Conservation (phyloP, 495 filamentous ascomycete species). For the Penicillium herquei region DNA sequence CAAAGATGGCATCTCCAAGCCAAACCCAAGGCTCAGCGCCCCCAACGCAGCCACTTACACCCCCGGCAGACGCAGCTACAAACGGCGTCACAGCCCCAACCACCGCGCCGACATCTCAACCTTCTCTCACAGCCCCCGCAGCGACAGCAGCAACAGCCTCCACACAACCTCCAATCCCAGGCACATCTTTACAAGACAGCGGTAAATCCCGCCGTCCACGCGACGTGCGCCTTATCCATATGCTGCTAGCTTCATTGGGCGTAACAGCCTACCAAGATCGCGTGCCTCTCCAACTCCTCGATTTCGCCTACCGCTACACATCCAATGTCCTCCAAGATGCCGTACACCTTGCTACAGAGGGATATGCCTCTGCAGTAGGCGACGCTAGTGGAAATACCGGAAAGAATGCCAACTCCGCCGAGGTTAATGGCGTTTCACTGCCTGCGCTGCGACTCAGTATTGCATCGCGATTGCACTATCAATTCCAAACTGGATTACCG, state of each 20-base stretch:
- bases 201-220: conserved; percentile 74
- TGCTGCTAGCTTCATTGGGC: conserved; percentile 82
- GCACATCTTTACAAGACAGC: conserved; percentile 57
- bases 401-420: conserved; percentile 24
- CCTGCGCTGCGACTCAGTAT: conserved; percentile 63
- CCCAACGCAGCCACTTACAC: conserved; percentile 44
- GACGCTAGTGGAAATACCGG: conserved; percentile 17
- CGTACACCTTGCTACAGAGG: conserved; percentile 53
- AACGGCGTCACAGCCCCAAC: conserved; percentile 25
- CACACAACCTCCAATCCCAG: conserved; percentile 42
- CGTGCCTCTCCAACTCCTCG: conserved; percentile 89
- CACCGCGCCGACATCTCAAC: conserved; percentile 22
- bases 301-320: conserved; percentile 90
- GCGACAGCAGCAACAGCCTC: conserved; percentile 25
- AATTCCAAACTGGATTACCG: conserved; percentile 63
- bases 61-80: conserved; percentile 38
- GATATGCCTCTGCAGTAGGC: conserved; percentile 42
- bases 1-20: conserved; percentile 41
- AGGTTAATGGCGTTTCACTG: conserved; percentile 50
- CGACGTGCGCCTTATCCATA: conserved; percentile 87
- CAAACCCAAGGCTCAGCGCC: conserved; percentile 34
- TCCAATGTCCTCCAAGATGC: conserved; percentile 50
- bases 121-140: conserved; percentile 9
- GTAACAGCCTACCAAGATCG: conserved; percentile 90
- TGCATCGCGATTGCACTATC: conserved; percentile 60